These are phyloP conservation scores for Aureobasidium zeae DNA, from an alignment of 2,329 filamentous ascomycete genomes.

Conservation along the genomic window DNA sequence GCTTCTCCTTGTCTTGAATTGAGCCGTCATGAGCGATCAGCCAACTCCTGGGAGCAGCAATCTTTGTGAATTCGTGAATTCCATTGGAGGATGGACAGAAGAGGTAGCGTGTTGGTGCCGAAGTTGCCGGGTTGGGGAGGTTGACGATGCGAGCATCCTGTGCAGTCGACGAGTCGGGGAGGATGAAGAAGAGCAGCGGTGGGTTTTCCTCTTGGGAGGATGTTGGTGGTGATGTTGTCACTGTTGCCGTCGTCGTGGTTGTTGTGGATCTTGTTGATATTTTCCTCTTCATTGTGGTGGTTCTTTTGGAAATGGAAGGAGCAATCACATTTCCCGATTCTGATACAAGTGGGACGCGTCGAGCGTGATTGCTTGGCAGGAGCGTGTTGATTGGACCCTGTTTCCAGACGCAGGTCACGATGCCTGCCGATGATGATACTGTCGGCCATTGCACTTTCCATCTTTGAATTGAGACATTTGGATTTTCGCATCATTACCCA, in stretches of 20 bases:
- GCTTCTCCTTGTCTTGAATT: constrained; percentile 10
- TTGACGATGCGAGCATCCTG: constrained; percentile 46
- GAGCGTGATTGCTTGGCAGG: constrained; percentile 1
- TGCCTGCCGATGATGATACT: too few relatives aligned
- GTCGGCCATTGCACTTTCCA: too few relatives aligned
- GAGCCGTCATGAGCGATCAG: constrained; percentile 36
- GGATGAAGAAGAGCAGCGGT: constrained; percentile 50
- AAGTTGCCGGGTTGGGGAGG: constrained; percentile 46
- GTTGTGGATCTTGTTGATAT: too few relatives aligned
- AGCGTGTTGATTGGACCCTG: background rate
- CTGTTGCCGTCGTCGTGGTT: constrained; percentile 30
- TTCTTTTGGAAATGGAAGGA: too few relatives aligned
- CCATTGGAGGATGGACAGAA: constrained; percentile 49
- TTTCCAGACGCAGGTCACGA: too few relatives aligned
- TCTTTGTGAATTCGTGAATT: constrained; percentile 52
- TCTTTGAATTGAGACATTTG: too few relatives aligned
- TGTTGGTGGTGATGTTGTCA: too few relatives aligned
- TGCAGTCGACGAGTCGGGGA: constrained; percentile 43
- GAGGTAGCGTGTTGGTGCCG: constrained; percentile 43
- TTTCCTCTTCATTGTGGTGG: too few relatives aligned
- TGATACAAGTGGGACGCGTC: constrained; percentile 2
- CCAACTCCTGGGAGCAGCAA: constrained; percentile 48
- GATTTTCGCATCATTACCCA: too few relatives aligned
- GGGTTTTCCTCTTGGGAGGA: too few relatives aligned
- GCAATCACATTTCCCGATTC: constrained; percentile 13